Percentiles rank a stretch among this genome's conserved stretches.
These are phyloP conservation scores for Pseudonectria foliicola DNA, from an alignment of 2,329 filamentous ascomycete species.

Conservation along the genomic window DNA sequence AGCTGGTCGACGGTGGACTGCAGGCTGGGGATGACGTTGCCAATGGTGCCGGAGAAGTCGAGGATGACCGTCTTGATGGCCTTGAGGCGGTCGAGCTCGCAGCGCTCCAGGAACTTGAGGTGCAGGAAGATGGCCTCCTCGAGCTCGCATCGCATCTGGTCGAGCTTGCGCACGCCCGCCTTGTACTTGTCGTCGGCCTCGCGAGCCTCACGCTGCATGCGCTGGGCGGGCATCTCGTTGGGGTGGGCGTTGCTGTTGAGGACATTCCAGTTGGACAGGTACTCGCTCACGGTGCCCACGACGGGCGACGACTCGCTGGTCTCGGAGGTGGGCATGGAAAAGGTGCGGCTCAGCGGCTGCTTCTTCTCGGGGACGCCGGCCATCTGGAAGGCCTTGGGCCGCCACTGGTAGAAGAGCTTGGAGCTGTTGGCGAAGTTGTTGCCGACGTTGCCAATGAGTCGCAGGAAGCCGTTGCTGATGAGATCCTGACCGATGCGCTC, in stretches of 20 bases:
- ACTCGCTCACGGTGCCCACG: constrained; percentile 78
- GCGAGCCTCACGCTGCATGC: constrained; percentile 76
- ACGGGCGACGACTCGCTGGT: constrained; percentile 61
- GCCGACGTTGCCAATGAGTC: constrained; percentile 88
- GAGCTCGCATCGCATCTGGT: constrained; percentile 85
- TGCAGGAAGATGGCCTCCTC: constrained; percentile 92
- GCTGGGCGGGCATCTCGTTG: constrained; percentile 87
- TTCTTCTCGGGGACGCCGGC: constrained; percentile 88
- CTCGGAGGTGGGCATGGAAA: constrained; percentile 58
- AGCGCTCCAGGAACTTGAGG: constrained; percentile 92
- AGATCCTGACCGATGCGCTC: constrained; percentile 94
- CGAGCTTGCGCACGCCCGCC: constrained; percentile 73
- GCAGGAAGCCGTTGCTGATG: constrained; percentile 75
- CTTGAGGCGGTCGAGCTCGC: constrained; percentile 90
- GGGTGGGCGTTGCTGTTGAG: constrained; percentile 66
- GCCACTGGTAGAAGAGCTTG: constrained; percentile 96
- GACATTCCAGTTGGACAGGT: constrained; percentile 86
- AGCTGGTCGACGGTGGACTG: constrained; percentile 97
- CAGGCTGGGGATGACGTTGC: constrained; percentile 93
- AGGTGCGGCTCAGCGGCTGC: constrained; percentile 61
- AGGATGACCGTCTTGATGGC: constrained; percentile 97
- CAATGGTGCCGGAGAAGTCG: constrained; percentile 94
- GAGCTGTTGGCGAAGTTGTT: constrained; percentile 97
- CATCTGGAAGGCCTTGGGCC: constrained; percentile 80
- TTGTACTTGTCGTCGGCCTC: constrained; percentile 96